Conservation (phyloP, 2,329 filamentous ascomycete genomes). For the Ophiocordyceps sinensis region DNA sequence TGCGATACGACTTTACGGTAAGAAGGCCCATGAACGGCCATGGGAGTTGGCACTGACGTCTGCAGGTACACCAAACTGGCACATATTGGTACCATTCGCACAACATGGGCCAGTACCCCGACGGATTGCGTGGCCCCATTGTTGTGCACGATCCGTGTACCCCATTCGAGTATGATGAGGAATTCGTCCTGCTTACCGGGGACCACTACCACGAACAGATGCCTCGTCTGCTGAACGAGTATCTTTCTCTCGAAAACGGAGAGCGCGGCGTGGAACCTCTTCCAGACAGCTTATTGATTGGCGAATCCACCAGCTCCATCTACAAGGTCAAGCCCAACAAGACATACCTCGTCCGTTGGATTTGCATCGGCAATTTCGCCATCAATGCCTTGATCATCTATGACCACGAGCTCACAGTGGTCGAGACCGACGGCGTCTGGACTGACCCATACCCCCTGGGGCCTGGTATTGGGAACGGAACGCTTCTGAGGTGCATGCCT, state of each 20-base stretch:
- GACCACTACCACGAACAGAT: background rate
- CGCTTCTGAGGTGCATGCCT: background rate
- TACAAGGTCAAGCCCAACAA: background rate
- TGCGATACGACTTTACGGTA: background rate
- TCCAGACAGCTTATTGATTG: background rate
- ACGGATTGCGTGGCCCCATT: background rate
- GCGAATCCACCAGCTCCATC: background rate
- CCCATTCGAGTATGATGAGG: background rate
- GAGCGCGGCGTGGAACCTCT: background rate
- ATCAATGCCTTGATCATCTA: background rate
- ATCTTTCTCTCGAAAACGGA: background rate
- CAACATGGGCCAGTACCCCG: background rate
- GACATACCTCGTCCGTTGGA: background rate
- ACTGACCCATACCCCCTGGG: background rate
- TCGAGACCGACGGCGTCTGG: background rate
- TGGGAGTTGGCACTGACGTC: background rate
- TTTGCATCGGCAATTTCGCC: background rate
- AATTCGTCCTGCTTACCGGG: background rate
- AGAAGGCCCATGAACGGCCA: background rate
- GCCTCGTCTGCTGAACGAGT: background rate
- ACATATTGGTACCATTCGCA: background rate
- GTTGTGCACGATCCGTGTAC: background rate
- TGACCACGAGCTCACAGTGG: background rate
- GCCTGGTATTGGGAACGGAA: background rate
- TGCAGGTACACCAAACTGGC: background rate